Evolutionary conservation across 495 filamentous ascomycete genomes (phyloP), one percentile per base, ranked within the genome.

Genomic region (Xanthoparmelia taractica): DNA sequence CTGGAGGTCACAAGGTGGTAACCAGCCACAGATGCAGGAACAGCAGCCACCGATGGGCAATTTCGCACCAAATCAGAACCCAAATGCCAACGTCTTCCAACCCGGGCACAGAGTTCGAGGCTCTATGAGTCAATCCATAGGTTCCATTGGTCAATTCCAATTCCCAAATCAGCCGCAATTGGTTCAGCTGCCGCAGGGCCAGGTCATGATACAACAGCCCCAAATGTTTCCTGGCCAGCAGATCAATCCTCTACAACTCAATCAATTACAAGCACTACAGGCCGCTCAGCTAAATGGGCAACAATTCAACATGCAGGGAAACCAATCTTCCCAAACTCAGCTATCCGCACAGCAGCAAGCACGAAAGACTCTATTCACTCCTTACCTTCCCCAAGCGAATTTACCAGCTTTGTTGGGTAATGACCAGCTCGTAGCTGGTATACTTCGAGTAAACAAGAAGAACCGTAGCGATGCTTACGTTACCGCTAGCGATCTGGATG

Each of bases 391-490:
- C 8, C 94, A 98, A 73, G 95, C 95, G 29, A 96, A 88, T 52
- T 79, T 98, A 23, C 94, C 94, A 48, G 94, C 92, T 34, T 81
- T 98, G 37, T 82, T 98, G 61, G 84, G 85, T 68, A 91, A 97
- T 67, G 94, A 93, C 18, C 91, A 96, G 71, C 85, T 98, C 54
- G 94, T 98, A 43, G 90, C 94, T 57, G 94, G 94, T 79, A 91
- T 97, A 68, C 87, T 98, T 47, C 88, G 94, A 52, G 94, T 98
- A 61, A 98, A 98, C 81, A 98, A 97, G 80, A 98, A 98, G 81
- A 98, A 98, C 72, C 85, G 94, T 45, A 97, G 94, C 66, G 95
- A 98, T 73, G 94, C 94, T 7, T 98, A 98, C 68, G 94, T 98
- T 57, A 91, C 94, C 23, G 96, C 91, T 45, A 85, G 88, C 45